phyloP scores from a whole-genome alignment of 371 early-diverging fungal genomes.

The Parasitella parasitica region DNA sequence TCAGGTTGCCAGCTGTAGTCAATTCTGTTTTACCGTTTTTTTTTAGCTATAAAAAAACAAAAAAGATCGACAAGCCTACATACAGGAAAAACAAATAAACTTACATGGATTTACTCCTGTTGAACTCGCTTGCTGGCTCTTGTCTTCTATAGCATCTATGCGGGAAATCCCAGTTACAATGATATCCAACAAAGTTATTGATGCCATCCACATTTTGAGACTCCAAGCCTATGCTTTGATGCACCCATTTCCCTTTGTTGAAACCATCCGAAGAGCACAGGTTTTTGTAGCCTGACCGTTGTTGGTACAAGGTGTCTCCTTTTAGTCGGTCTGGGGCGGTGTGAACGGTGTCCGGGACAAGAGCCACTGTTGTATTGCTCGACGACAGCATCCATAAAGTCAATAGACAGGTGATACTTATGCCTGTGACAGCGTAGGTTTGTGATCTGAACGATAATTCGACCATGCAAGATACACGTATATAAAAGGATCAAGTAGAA shows the following conservation, averaged over 20 bases:
- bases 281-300: not conserved
- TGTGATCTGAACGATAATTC: not conserved
- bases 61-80: not conserved
- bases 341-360: not conserved
- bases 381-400: not conserved
- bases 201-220: slow-evolving; percentile 22
- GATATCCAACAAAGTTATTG: slow-evolving; percentile 25
- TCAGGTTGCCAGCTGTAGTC: slow-evolving; percentile 38
- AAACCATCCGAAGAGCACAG: slow-evolving; percentile 26
- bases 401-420: slow-evolving; percentile 1
- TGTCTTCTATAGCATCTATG: slow-evolving; percentile 38
- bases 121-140: slow-evolving; percentile 20
- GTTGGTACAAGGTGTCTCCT: not conserved
- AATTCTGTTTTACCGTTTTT: slow-evolving; percentile 21
- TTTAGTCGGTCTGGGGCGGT: not conserved
- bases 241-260: slow-evolving; percentile 36
- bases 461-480: not conserved
- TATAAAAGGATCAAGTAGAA: not conserved
- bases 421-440: not conserved
- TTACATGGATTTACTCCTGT: slow-evolving; percentile 40
- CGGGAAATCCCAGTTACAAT: slow-evolving; percentile 31
- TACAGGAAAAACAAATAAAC: not conserved
- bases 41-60: not conserved
- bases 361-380: not conserved
- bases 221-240: slow-evolving; percentile 16